A percentile compares a stretch with the other conserved stretches of the same genome.
Conservation (phyloP, 208 protist genomes). For the Porcisia deanei region DNA sequence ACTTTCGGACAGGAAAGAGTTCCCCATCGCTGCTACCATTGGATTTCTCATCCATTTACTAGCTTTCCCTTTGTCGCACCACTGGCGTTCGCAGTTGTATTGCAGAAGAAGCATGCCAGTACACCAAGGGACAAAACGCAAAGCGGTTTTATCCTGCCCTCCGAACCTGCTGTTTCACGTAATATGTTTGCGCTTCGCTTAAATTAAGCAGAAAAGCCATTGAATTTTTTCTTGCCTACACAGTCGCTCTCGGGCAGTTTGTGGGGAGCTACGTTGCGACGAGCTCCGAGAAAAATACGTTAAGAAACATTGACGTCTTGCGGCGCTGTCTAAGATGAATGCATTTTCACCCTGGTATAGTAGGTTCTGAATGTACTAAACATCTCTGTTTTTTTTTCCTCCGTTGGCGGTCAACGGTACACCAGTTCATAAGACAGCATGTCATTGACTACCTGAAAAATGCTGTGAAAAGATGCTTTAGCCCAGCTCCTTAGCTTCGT, state of each 20-base stretch:
- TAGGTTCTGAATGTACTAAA: neutral
- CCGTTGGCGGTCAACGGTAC: neutral
- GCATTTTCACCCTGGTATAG: neutral
- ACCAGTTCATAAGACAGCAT: neutral
- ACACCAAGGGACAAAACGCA: neutral
- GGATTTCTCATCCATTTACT: too few species aligned
- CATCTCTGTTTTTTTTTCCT: neutral
- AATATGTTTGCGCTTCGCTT: neutral
- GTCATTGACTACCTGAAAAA: neutral
- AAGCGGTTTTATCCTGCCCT: neutral
- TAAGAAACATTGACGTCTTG: neutral
- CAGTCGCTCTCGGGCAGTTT: neutral
- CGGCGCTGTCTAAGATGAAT: too few species aligned
- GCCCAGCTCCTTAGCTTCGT: neutral
- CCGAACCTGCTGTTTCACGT: too few species aligned
- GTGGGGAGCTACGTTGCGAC: neutral
- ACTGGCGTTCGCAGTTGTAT: neutral
- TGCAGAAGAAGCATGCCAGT: neutral
- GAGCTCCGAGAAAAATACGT: neutral
- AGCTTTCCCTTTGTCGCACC: neutral
- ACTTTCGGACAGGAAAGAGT: neutral
- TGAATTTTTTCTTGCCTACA: neutral
- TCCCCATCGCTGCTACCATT: neutral
- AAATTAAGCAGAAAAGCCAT: neutral
- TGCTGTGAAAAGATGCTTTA: neutral